Evolutionary conservation across 2,329 filamentous ascomycete species (phyloP), one percentile per base, ranked within the genome.

Genomic region (Coniochaeta hoffmannii): DNA sequence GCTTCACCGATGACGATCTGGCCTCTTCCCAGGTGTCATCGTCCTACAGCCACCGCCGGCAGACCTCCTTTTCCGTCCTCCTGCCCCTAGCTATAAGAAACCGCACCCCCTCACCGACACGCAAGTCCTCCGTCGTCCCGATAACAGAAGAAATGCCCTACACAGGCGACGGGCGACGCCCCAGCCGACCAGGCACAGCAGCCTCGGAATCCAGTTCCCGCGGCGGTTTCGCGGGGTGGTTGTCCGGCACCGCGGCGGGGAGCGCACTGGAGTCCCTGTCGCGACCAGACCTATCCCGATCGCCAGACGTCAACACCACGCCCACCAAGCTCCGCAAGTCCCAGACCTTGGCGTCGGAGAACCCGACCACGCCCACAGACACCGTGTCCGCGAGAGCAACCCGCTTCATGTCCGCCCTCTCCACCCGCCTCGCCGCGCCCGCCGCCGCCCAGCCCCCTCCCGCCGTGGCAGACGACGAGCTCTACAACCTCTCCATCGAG

Each of bases 401-500:
- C 71, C 31, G 76, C 3, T 71, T 74, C 52, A 70, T 79, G 65
- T 72, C 76, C 5, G 69, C 74, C 11, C 65, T 78, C 46, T 74
- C 72, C 2, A 69, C 69, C 5, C 70, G 73, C 26, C 65, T 73
- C 34, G 68, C 64, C 53, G 51, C 51, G 28, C 54, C 65, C 56
- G 62, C 49, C 30, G 15, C 15, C 28, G 8, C 28, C 63, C 22
- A 28, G 15, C 54, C 54, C 58, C 61, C 32, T n/a, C n/a, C n/a
- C n/a, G n/a, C 65, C 62, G 14, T 68, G 65, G 12, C 15, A 3
- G 70, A 78, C 55, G 81, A 85, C 57, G 79, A 83, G 56, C 73
- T 85, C 6, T 74, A 77, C 61, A 75, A 73, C 52, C 69, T 86
- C 51, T 75, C 85, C 62, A 73, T 86, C 36, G 75, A 80, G 31